Percentiles rank a stretch among this genome's conserved stretches.
Conservation (phyloP, 805 yeast species). For the Lipomyces chichibuensis region DNA sequence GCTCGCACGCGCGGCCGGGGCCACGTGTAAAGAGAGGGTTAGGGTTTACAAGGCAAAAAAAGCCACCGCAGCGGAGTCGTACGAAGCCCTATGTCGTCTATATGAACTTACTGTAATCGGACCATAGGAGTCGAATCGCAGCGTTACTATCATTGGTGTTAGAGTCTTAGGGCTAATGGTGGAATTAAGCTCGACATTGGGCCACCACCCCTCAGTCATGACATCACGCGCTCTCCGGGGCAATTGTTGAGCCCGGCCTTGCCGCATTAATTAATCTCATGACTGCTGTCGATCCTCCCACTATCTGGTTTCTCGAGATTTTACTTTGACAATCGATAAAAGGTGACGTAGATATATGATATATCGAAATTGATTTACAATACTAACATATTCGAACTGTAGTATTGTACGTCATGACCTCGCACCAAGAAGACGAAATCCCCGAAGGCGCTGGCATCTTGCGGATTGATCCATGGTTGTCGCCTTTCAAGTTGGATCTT, state of each 20-base stretch:
- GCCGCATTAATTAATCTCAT: neutral
- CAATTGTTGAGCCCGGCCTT: neutral
- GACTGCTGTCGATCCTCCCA: neutral
- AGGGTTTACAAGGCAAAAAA: no score
- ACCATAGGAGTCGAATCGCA: no score
- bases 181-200: neutral
- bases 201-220: no score
- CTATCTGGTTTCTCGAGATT: neutral
- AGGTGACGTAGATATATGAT: neutral
- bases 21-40: no score
- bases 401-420: neutral
- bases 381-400: neutral
- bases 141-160: no score
- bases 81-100: no score
- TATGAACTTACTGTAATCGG: no score
- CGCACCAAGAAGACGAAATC: neutral
- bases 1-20: no score
- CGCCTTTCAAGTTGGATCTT: constrained; percentile 72
- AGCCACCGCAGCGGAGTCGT: no score
- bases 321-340: neutral
- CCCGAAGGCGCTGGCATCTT: constrained; percentile 48
- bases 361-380: neutral
- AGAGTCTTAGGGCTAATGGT: neutral
- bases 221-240: constrained; percentile 1
- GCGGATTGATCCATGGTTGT: constrained; percentile 81